A percentile compares a stretch with the other conserved stretches of the same genome.
Conservation (phyloP, 163 green algal genomes). For the Smithsoniella earleae region DNA sequence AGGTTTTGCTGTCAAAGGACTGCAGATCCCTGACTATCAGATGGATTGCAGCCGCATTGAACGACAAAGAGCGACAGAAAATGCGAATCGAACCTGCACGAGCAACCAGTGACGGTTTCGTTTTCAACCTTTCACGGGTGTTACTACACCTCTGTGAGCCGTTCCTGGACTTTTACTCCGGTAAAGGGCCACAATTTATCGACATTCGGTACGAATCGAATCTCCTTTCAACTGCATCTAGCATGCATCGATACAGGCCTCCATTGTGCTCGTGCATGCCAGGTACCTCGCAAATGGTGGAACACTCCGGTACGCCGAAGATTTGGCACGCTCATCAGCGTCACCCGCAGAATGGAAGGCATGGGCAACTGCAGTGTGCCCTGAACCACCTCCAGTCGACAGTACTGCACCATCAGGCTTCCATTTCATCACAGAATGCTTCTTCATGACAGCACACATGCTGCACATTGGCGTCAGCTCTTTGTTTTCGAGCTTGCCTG, state of each 20-base stretch:
- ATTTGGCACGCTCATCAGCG: slow-evolving; percentile 8
- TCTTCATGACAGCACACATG: slow-evolving; percentile 63
- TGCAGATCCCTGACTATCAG: slow-evolving; percentile 57
- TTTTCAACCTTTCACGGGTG: slow-evolving; percentile 72
- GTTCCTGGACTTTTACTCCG: slow-evolving; percentile 66
- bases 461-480: slow-evolving; percentile 54
- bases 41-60: slow-evolving; percentile 68
- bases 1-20: slow-evolving; percentile 48
- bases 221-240: neutral
- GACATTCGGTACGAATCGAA: slow-evolving; percentile 39
- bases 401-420: slow-evolving; percentile 36
- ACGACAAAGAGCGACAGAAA: slow-evolving; percentile 74
- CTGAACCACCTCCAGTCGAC: neutral
- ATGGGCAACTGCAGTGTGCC: neutral
- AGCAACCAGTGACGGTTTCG: slow-evolving; percentile 58
- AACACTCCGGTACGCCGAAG: slow-evolving; percentile 35
- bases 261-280: neutral
- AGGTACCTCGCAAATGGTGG: neutral
- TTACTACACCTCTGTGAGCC: slow-evolving; percentile 79
- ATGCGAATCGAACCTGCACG: too few species aligned
- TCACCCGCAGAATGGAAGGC: neutral
- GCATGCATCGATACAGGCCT: neutral
- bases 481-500: neutral
- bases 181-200: slow-evolving; percentile 65
- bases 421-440: slow-evolving; percentile 76